A percentile compares a stretch with the other conserved stretches of the same genome.
Evolutionary conservation across 352 stramenopile species (phyloP).

Genomic region (Globisporangium lucens): DNA sequence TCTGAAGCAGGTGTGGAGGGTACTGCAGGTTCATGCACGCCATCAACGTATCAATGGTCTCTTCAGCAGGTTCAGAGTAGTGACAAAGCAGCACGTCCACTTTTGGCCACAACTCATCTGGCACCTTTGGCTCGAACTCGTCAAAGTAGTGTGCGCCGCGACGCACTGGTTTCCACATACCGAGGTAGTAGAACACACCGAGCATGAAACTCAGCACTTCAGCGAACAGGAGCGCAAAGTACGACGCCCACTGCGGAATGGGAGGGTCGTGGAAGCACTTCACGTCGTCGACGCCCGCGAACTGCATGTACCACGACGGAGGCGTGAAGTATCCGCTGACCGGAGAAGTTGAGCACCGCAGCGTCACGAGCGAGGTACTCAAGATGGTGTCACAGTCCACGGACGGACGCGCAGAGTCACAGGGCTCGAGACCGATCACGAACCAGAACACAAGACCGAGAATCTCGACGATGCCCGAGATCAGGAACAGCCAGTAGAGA

Average conservation of each 20-base stretch:
- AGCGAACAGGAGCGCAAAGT: constrained; percentile 64
- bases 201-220: constrained; percentile 72
- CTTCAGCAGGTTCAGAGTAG: constrained; percentile 81
- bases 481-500: constrained; percentile 77
- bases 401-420: constrained; percentile 44
- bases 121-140: constrained; percentile 81
- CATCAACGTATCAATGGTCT: constrained; percentile 84
- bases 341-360: constrained; percentile 10
- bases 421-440: constrained; percentile 72
- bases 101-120: constrained; percentile 81
- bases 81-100: constrained; percentile 81
- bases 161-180: constrained; percentile 88
- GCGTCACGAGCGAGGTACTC: constrained; percentile 31
- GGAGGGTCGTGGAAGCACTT: constrained; percentile 74
- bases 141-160: constrained; percentile 86
- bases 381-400: constrained; percentile 63
- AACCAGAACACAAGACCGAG: constrained; percentile 82
- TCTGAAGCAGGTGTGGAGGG: constrained; percentile 80
- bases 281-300: constrained; percentile 73
- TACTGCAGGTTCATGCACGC: constrained; percentile 89
- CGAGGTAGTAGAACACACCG: constrained; percentile 80
- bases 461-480: constrained; percentile 66
- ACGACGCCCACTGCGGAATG: constrained; percentile 77
- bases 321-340: constrained; percentile 70
- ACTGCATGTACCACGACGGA: constrained; percentile 70